A percentile compares a stretch with the other conserved stretches of the same genome.
phyloP scores from a whole-genome alignment of 2,329 filamentous ascomycete species.

The Botrytis byssoidea region DNA sequence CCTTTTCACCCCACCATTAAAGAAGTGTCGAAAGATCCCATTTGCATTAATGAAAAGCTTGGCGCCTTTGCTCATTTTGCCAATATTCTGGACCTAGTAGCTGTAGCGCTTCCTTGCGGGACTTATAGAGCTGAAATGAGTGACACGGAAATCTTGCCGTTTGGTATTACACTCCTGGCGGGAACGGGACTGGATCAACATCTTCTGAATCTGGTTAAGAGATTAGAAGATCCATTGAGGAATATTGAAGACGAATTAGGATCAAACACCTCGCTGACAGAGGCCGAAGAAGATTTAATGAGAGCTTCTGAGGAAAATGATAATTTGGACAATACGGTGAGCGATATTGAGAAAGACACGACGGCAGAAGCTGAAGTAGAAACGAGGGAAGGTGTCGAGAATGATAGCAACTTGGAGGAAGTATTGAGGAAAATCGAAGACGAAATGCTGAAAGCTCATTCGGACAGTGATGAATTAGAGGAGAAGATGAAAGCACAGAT shows the following conservation, averaged over 20 bases:
- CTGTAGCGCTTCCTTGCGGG: constrained; percentile 39
- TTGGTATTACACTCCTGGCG: constrained; percentile 46
- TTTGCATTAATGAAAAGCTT: constrained; percentile 49
- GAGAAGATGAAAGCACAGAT: background rate
- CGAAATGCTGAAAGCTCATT: background rate
- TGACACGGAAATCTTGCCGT: constrained; percentile 40
- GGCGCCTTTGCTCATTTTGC: constrained; percentile 53
- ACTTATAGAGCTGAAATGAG: constrained; percentile 29
- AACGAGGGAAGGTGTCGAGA: background rate
- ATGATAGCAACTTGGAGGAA: background rate
- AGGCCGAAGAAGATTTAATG: background rate
- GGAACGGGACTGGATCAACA: constrained; percentile 44
- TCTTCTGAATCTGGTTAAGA: constrained; percentile 40
- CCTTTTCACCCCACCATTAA: constrained; percentile 49
- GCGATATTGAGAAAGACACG: background rate
- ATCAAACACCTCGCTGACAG: background rate
- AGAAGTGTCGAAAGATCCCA: constrained; percentile 50
- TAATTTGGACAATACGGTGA: background rate
- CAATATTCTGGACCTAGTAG: constrained; percentile 55
- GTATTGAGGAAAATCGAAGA: background rate
- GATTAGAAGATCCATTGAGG: constrained; percentile 33
- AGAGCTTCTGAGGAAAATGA: background rate
- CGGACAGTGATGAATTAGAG: background rate
- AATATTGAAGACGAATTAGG: constrained; percentile 25
- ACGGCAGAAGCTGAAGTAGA: background rate